phyloP scores from a whole-genome alignment of 805 yeast genomes.

The Wickerhamiella australiensis region DNA sequence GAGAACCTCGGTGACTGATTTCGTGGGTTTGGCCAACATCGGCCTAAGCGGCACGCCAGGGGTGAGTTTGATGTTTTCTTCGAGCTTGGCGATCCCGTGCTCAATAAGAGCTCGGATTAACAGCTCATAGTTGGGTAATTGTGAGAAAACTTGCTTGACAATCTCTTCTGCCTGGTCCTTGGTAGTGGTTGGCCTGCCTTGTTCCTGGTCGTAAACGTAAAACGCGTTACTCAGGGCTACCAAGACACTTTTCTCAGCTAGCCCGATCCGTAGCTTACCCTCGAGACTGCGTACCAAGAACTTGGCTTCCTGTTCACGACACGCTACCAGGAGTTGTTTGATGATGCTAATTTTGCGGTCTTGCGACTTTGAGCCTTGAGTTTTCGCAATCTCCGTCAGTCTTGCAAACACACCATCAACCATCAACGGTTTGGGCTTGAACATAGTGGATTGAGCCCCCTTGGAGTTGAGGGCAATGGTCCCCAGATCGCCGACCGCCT shows the following conservation, averaged over 20 bases:
- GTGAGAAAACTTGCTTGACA: constrained; percentile 76
- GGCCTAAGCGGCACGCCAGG: constrained; percentile 96
- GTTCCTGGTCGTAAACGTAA: constrained; percentile 42
- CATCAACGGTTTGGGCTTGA: constrained; percentile 73
- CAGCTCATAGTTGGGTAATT: constrained; percentile 79
- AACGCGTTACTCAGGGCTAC: constrained; percentile 77
- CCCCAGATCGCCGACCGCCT: constrained; percentile 81
- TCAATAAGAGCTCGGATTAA: constrained; percentile 54
- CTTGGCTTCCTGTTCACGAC: constrained; percentile 80
- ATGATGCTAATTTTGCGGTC: constrained; percentile 63
- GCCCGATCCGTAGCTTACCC: constrained; percentile 83
- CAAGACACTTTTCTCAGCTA: constrained; percentile 87
- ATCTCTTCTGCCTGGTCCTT: constrained; percentile 51
- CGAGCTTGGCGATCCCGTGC: constrained; percentile 54
- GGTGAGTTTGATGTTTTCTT: constrained; percentile 56
- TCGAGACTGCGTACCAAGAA: constrained; percentile 81
- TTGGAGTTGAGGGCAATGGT: constrained; percentile 75
- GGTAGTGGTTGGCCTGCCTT: constrained; percentile 36
- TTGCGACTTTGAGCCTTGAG: constrained; percentile 76
- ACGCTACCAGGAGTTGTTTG: constrained; percentile 72
- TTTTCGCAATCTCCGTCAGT: constrained; percentile 61
- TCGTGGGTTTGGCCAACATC: constrained; percentile 96
- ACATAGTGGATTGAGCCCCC: constrained; percentile 81
- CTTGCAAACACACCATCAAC: constrained; percentile 61
- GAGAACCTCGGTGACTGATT: constrained; percentile 79